These are phyloP conservation scores for Fusarium longipes DNA, from an alignment of 2,329 filamentous ascomycete species.

Conservation along the genomic window DNA sequence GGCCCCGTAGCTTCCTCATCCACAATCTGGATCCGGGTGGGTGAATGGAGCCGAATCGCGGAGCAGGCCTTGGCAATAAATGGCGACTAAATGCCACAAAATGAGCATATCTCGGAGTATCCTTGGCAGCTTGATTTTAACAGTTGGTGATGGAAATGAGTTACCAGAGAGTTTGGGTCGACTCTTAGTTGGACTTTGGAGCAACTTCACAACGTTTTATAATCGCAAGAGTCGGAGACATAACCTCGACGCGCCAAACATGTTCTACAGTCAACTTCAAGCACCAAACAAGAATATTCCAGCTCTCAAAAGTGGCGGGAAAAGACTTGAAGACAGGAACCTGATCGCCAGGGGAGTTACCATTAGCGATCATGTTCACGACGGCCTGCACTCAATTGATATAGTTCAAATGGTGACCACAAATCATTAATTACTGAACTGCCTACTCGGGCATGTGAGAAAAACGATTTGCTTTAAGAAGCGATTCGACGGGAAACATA, in stretches of 20 bases:
- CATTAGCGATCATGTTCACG: background rate
- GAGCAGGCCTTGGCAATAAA: slow-evolving; percentile 38
- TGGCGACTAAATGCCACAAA: slow-evolving; percentile 39
- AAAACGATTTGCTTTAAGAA: background rate
- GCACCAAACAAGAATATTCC: background rate
- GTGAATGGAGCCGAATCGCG: slow-evolving; percentile 30
- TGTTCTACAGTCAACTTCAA: background rate
- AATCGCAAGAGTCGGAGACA: background rate
- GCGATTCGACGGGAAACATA: background rate
- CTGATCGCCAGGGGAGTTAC: slow-evolving; percentile 14
- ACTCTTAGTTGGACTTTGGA: background rate
- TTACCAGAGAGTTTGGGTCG: background rate
- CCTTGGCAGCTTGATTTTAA: too few species aligned
- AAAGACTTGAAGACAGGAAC: background rate
- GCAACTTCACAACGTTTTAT: background rate
- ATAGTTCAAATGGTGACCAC: background rate
- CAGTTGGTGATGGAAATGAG: background rate
- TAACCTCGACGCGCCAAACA: background rate
- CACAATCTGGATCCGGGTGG: slow-evolving; percentile 14
- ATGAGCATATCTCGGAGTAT: slow-evolving; percentile 30
- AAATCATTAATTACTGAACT: background rate
- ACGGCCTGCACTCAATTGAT: background rate
- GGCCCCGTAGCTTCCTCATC: slow-evolving; percentile 12
- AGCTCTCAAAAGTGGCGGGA: background rate
- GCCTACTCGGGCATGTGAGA: background rate